phyloP scores from a whole-genome alignment of 768 basidiomycete genomes.

The Mycena metata region DNA sequence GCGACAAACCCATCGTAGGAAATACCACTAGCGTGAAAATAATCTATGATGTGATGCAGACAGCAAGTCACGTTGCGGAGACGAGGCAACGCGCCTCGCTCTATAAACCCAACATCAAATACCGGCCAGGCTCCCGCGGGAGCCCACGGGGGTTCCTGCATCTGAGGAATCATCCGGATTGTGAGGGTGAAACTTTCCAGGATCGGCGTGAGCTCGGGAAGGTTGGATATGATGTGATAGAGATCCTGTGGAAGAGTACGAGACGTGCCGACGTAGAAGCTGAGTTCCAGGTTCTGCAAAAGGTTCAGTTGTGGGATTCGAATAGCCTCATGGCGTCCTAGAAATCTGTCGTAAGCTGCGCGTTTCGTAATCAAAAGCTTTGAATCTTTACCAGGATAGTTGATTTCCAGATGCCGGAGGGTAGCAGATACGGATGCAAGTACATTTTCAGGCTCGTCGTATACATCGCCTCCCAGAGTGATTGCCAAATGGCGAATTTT shows the following conservation, averaged over 20 bases:
- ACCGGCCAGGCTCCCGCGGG: neutral
- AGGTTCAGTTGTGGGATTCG: neutral
- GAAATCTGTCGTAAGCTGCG: neutral
- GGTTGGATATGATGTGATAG: neutral
- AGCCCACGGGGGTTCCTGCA: conserved; percentile 15
- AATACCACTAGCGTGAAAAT: neutral
- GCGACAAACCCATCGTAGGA: conserved; percentile 4
- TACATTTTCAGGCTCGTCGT: neutral
- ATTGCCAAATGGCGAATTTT: neutral
- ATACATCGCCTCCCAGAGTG: neutral
- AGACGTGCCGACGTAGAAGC: conserved; percentile 1
- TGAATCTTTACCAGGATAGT: neutral
- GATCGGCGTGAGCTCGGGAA: neutral
- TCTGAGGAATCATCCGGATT: conserved; percentile 3
- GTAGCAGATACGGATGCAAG: neutral
- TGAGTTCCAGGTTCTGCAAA: conserved; percentile 4
- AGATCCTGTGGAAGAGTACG: neutral
- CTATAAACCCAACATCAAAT: conserved; percentile 19
- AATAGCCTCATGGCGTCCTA: neutral
- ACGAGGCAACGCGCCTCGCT: conserved; percentile 11
- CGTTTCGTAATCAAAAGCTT: neutral
- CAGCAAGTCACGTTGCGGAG: conserved; percentile 19
- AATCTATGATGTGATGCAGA: conserved; percentile 11
- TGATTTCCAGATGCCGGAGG: conserved; percentile 16
- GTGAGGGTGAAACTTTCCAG: conserved; percentile 1